These are phyloP conservation scores for Primulina huaijiensis DNA, from an alignment of 257 asterid species.

Conservation along the genomic window DNA sequence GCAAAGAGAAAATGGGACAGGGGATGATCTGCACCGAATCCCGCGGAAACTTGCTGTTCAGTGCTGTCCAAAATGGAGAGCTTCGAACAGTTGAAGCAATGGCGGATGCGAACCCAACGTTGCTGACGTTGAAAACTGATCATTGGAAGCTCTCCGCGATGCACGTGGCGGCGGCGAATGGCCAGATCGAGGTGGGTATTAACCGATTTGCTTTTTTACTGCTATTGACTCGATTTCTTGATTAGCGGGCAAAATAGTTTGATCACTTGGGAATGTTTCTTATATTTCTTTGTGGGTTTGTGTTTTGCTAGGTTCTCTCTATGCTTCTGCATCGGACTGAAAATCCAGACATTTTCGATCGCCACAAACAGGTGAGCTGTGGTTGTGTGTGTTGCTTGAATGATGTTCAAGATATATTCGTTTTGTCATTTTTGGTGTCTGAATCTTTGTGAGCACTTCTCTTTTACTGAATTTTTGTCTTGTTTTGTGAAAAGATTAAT, in stretches of 20 bases:
- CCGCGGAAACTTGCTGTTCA: slow-evolving; percentile 45
- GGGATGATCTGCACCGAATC: slow-evolving; percentile 50
- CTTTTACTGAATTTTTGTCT: slow-evolving; percentile 11
- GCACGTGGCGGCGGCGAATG: slow-evolving; percentile 73
- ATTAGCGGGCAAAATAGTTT: slow-evolving; percentile 15
- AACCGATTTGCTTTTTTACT: slow-evolving; percentile 9
- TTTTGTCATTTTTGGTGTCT: not conserved
- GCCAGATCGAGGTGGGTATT: slow-evolving; percentile 61
- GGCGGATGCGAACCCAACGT: slow-evolving; percentile 49
- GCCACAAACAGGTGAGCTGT: slow-evolving; percentile 68
- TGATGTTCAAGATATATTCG: not conserved
- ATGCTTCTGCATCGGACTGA: slow-evolving; percentile 65
- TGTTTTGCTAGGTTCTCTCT: slow-evolving; percentile 52
- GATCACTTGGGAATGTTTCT: slow-evolving; percentile 9
- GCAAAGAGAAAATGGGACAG: slow-evolving; percentile 57
- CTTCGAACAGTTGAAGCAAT: slow-evolving; percentile 50
- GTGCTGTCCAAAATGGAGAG: slow-evolving; percentile 70
- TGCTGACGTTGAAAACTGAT: slow-evolving; percentile 36
- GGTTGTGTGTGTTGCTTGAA: slow-evolving; percentile 8
- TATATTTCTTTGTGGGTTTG: slow-evolving; percentile 15
- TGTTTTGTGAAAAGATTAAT: not conserved
- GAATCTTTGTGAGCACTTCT: slow-evolving; percentile 2
- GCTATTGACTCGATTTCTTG: not conserved
- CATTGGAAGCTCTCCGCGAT: slow-evolving; percentile 53
- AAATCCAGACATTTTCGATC: slow-evolving; percentile 67